phyloP scores from a whole-genome alignment of 2,329 filamentous ascomycete species.

The Tolypocladium guangdongense region DNA sequence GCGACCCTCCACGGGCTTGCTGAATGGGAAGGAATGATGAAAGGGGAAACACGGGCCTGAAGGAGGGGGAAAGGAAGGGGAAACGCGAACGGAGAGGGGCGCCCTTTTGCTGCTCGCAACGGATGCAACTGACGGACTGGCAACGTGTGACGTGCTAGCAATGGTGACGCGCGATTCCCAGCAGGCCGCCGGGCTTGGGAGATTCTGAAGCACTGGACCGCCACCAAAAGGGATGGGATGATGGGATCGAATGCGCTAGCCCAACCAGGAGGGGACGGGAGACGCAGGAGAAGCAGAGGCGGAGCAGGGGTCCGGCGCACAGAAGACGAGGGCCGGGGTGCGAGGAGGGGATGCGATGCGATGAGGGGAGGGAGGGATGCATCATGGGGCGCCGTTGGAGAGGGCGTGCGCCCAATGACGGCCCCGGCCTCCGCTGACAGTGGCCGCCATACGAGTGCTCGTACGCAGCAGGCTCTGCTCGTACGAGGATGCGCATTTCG shows the following conservation, averaged over 20 bases:
- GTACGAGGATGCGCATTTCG: no score
- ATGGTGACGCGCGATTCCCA: neutral
- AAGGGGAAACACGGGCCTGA: neutral
- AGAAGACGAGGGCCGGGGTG: neutral
- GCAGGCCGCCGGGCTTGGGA: constrained; percentile 2
- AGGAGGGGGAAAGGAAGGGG: constrained; percentile 1
- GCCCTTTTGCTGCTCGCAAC: neutral
- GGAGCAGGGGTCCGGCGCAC: neutral
- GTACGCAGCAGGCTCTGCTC: no score
- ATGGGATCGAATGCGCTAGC: constrained; percentile 1
- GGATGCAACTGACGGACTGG: no score
- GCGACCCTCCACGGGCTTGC: neutral
- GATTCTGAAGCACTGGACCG: constrained; percentile 10
- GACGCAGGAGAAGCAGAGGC: constrained; percentile 1
- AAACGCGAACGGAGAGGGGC: neutral
- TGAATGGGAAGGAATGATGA: neutral
- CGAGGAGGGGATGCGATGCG: neutral
- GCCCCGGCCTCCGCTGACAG: neutral
- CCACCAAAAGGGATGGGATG: constrained; percentile 5
- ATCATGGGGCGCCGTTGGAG: neutral
- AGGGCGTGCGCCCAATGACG: neutral
- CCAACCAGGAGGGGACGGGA: neutral
- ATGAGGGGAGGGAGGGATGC: neutral
- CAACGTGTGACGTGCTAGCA: neutral
- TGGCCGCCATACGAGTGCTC: neutral